Conservation (phyloP, 306 rosid genomes). For the Quercus mongolica region DNA sequence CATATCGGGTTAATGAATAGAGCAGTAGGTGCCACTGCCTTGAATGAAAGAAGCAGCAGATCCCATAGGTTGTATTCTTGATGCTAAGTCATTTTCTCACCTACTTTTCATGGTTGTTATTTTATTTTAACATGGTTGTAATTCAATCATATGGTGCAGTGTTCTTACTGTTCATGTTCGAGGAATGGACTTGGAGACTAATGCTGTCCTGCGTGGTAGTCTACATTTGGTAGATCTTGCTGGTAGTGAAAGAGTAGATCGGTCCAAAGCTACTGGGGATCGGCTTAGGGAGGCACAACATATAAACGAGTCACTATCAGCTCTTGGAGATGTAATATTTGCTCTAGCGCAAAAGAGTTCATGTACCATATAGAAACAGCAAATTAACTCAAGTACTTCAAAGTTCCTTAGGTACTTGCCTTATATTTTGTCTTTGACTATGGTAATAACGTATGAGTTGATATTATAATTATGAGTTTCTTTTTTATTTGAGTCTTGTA, state of each 20-base stretch:
- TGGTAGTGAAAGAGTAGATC: conserved; percentile 96
- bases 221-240: conserved; percentile 98
- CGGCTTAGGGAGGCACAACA: conserved; percentile 99
- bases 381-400: conserved; percentile 98
- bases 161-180: conserved; percentile 95
- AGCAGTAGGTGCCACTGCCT: conserved; percentile 88
- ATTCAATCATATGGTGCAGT: conserved; percentile 41
- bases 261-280: conserved; percentile 97
- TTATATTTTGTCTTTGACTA: conserved; percentile 4
- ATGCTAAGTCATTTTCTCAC: background rate
- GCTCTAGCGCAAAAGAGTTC: conserved; percentile 91
- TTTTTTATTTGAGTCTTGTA: background rate
- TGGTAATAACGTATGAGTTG: background rate
- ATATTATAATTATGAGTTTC: conserved; percentile 4
- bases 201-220: conserved; percentile 72
- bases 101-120: conserved; percentile 17
- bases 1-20: conserved; percentile 63
- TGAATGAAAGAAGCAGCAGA: conserved; percentile 97
- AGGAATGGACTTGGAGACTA: conserved; percentile 84
- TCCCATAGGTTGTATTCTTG: conserved; percentile 75
- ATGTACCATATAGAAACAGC: conserved; percentile 96
- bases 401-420: conserved; percentile 78
- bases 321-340: conserved; percentile 97
- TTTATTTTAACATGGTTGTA: conserved; percentile 1
- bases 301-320: conserved; percentile 89